Conservation (phyloP, 1,139 yeast species). For the Suhomyces wounanorum region DNA sequence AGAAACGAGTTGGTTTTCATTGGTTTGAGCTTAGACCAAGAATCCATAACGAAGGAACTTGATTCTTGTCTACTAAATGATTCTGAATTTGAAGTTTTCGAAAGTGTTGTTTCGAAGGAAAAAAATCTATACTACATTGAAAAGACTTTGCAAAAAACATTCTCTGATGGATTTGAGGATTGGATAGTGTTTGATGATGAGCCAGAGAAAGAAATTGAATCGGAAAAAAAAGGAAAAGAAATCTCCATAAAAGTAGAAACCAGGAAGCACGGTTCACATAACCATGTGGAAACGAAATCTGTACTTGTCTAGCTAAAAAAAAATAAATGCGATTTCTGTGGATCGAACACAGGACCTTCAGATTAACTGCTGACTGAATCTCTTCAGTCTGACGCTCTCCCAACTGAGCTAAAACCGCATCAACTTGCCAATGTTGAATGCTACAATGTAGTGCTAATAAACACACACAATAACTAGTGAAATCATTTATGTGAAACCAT, state of each 20-base stretch:
- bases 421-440: conserved; percentile 20
- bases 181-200: conserved; percentile 20
- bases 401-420: conserved; percentile 70
- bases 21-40: conserved; percentile 37
- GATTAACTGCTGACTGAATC: conserved; percentile 40
- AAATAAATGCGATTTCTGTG: conserved; percentile 32
- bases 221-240: background rate
- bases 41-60: conserved; percentile 25
- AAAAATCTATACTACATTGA: conserved; percentile 33
- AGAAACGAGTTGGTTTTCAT: conserved; percentile 48
- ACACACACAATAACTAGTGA: no score
- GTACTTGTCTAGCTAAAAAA: conserved; percentile 6
- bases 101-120: conserved; percentile 25
- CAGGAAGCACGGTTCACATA: conserved; percentile 10
- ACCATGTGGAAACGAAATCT: conserved; percentile 10
- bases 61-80: conserved; percentile 42
- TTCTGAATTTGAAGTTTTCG: conserved; percentile 30
- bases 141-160: conserved; percentile 28
- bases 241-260: conserved; percentile 1
- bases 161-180: conserved; percentile 40
- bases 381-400: conserved; percentile 92
- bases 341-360: conserved; percentile 62
- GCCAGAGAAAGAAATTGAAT: conserved; percentile 4
- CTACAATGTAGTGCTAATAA: background rate
- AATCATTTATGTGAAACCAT: no score